Percentiles rank a stretch among this genome's conserved stretches.
These are phyloP conservation scores for Starmerella floricola DNA, from an alignment of 805 yeast species.

Conservation along the genomic window DNA sequence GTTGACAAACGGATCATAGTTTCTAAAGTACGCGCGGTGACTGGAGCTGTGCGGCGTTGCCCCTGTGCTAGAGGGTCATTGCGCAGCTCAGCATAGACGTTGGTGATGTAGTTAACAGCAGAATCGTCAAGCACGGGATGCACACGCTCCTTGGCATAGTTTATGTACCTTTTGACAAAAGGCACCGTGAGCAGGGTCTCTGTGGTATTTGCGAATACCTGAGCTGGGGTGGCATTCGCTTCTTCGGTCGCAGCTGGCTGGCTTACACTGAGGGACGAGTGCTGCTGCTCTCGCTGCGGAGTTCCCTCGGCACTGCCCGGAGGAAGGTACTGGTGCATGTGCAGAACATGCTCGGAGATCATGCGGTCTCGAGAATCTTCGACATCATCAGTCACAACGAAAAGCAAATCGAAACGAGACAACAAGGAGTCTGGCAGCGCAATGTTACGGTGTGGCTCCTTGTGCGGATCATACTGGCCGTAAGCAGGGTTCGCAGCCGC, in stretches of 20 bases:
- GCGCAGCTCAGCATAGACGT: conserved; percentile 67
- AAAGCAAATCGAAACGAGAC: conserved; percentile 90
- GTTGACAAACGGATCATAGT: conserved; percentile 88
- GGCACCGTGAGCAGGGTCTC: conserved; percentile 57
- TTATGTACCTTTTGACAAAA: conserved; percentile 82
- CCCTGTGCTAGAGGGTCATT: conserved; percentile 45
- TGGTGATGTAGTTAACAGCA: conserved; percentile 73
- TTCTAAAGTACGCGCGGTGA: conserved; percentile 96
- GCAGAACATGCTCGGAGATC: conserved; percentile 85
- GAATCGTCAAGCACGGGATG: conserved; percentile 65
- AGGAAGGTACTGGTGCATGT: conserved; percentile 83
- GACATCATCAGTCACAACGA: conserved; percentile 92
- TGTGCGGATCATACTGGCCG: conserved; percentile 92
- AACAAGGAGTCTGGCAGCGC: conserved; percentile 92
- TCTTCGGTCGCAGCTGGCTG: conserved; percentile 34
- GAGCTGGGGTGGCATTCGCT: conserved; percentile 24
- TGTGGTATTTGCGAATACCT: conserved; percentile 41
- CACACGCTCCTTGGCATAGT: conserved; percentile 81
- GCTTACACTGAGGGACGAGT: conserved; percentile 71
- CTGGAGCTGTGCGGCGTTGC: conserved; percentile 66
- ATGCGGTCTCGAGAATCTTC: conserved; percentile 71
- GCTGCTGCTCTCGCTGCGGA: conserved; percentile 70
- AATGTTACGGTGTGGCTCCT: conserved; percentile 91
- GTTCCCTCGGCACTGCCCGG: conserved; percentile 86
- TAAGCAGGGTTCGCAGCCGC: conserved; percentile 97